Evolutionary conservation across 176 grass and related monocot genomes (phyloP).

Genomic region (Guadua angustifolia): DNA sequence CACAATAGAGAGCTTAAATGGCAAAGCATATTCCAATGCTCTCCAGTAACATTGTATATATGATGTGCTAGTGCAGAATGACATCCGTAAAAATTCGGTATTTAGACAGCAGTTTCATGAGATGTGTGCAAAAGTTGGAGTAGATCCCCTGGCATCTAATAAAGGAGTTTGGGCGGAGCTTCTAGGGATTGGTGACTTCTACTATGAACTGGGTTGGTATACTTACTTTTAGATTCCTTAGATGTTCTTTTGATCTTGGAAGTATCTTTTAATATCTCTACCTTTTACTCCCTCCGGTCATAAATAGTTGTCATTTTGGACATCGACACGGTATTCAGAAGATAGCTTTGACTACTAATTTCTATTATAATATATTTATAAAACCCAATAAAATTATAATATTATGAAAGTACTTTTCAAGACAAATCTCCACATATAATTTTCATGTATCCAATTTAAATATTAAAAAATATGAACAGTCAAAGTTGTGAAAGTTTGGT

Average conservation of each 20-base stretch:
- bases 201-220: slow-evolving; percentile 87
- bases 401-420: too few relatives aligned
- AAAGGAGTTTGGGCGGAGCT: slow-evolving; percentile 99
- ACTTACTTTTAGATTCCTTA: slow-evolving; percentile 11
- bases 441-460: too few relatives aligned
- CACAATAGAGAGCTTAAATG: not conserved
- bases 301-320: too few relatives aligned
- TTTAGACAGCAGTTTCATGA: slow-evolving; percentile 99
- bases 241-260: not conserved
- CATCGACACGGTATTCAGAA: too few relatives aligned
- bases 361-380: too few relatives aligned
- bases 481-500: too few relatives aligned
- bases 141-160: slow-evolving; percentile 90
- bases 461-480: too few relatives aligned
- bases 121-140: slow-evolving; percentile 98
- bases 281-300: not conserved
- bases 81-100: slow-evolving; percentile 89
- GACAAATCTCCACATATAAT: too few relatives aligned
- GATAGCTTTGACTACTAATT: too few relatives aligned
- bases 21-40: not conserved
- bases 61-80: slow-evolving; percentile 67
- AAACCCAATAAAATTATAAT: too few relatives aligned
- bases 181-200: slow-evolving; percentile 95
- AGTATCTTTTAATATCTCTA: slow-evolving; percentile 34
- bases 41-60: slow-evolving; percentile 28